Conservation (phyloP, 2,329 filamentous ascomycete species). For the Claviceps capensis region DNA sequence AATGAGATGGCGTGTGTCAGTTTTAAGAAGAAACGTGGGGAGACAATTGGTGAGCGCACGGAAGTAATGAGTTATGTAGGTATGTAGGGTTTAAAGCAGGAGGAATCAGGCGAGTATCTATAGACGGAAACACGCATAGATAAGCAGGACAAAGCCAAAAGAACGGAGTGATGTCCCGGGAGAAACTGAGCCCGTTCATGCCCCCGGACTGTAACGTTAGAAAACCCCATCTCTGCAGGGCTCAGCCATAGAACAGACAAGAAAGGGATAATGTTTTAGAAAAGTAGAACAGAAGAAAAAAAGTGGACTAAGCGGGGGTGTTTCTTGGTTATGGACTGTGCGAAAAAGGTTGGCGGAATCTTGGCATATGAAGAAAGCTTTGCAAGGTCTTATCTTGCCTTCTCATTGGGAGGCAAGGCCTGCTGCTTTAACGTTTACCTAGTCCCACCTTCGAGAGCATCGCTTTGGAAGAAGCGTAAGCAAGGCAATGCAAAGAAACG, state of each 20-base stretch:
- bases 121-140: not conserved
- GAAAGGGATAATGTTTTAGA: too few relatives aligned
- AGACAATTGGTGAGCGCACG: not conserved
- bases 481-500: too few relatives aligned
- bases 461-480: too few relatives aligned
- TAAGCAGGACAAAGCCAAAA: not conserved
- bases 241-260: not conserved
- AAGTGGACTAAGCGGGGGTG: not conserved
- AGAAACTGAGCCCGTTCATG: not conserved
- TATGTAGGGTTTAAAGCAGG: not conserved
- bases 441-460: too few relatives aligned
- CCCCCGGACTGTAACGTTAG: not conserved
- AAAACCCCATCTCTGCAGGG: not conserved
- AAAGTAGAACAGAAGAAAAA: not conserved
- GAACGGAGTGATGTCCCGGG: not conserved
- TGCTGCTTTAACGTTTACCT: not conserved
- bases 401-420: not conserved
- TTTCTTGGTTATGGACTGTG: not conserved
- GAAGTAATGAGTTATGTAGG: not conserved
- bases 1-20: too few relatives aligned
- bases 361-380: not conserved
- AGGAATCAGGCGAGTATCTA: not conserved
- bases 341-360: slow-evolving; percentile 2
- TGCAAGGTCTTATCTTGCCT: too few relatives aligned
- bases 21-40: too few relatives aligned